phyloP scores from a whole-genome alignment of 345 rosid species.

The Psidium friedrichsthalianum region DNA sequence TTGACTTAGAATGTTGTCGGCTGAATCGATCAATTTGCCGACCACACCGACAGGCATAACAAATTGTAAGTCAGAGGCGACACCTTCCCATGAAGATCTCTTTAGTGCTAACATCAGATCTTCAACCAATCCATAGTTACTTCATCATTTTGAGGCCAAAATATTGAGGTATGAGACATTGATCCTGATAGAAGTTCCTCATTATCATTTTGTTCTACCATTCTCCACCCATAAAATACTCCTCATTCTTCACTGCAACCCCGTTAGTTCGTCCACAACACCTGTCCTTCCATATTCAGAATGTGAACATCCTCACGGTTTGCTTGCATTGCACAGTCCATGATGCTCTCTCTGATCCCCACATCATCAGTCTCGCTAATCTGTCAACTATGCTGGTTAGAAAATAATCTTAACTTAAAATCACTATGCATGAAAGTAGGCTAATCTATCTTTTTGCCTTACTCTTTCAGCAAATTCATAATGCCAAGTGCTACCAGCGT shows the following conservation, averaged over 20 bases:
- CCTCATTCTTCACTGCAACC: neutral
- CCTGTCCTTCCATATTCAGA: neutral
- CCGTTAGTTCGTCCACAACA: neutral
- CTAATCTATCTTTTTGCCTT: neutral
- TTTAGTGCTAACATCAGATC: neutral
- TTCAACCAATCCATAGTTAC: neutral
- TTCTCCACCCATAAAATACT: neutral
- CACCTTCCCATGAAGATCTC: neutral
- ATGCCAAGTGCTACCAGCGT: neutral
- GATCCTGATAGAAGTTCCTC: neutral
- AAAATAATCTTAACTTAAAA: neutral
- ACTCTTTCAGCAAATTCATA: neutral
- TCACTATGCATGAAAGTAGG: neutral
- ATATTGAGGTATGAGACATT: neutral
- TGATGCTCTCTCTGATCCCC: neutral
- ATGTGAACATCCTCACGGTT: neutral
- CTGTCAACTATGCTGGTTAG: neutral
- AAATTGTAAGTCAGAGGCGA: neutral
- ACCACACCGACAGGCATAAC: neutral
- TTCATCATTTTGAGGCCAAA: neutral
- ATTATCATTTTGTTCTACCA: neutral
- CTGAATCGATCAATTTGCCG: neutral
- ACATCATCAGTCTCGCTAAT: neutral
- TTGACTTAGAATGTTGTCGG: neutral
- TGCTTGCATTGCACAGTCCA: neutral